Conservation (phyloP, 352 stramenopile species). For the Pythium oligandrum region DNA sequence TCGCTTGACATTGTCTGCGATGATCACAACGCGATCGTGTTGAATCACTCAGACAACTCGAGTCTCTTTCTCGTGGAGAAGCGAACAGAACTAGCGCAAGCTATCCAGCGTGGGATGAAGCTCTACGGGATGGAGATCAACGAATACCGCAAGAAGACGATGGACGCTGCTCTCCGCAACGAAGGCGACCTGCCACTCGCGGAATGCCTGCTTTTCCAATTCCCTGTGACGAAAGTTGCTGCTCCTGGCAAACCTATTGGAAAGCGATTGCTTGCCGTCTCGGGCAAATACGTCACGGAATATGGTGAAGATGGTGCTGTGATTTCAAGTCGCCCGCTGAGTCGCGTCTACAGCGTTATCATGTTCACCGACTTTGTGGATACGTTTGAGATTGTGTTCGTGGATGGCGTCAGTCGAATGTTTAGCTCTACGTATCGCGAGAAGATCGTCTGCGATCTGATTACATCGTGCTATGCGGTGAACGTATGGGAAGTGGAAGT, state of each 20-base stretch:
- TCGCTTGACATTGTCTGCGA: constrained; percentile 82
- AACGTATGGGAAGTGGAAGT: constrained; percentile 69
- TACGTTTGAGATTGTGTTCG: constrained; percentile 69
- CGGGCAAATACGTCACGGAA: constrained; percentile 70
- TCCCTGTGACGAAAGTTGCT: constrained; percentile 59
- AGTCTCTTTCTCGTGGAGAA: constrained; percentile 68
- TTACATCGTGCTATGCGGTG: constrained; percentile 69
- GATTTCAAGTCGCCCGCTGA: constrained; percentile 64
- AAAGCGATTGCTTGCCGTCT: constrained; percentile 48
- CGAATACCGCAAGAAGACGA: constrained; percentile 79
- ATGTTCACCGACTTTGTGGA: constrained; percentile 57
- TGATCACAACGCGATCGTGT: constrained; percentile 54
- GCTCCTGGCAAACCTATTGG: constrained; percentile 29
- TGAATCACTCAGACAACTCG: constrained; percentile 82
- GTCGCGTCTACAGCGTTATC: constrained; percentile 65
- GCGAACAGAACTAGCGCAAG: constrained; percentile 64
- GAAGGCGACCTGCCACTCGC: constrained; percentile 20
- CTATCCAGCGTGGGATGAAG: constrained; percentile 67
- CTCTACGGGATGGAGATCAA: constrained; percentile 79
- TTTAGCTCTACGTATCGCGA: constrained; percentile 65
- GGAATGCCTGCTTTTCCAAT: constrained; percentile 59
- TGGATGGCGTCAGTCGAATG: constrained; percentile 64
- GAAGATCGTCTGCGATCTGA: constrained; percentile 69
- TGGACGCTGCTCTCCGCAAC: constrained; percentile 53
- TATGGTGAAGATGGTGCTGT: constrained; percentile 42